Evolutionary conservation across 176 grass and related monocot species (phyloP).

Genomic region (Eremochloa ophiuroides): DNA sequence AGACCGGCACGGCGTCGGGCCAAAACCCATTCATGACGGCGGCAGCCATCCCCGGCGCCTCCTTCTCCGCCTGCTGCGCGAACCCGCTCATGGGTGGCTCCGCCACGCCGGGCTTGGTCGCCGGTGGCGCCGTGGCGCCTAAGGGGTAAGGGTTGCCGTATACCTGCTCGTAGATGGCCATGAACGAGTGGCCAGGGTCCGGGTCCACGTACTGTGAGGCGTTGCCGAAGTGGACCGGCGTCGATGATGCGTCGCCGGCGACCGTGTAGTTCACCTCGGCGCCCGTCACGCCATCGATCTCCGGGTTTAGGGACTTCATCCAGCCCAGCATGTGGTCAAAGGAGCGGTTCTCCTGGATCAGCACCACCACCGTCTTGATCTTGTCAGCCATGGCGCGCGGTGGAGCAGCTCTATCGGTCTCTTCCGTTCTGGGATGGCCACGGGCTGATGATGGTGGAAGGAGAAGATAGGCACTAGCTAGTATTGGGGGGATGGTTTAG

Average conservation of each 20-base stretch:
- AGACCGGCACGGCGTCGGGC: conserved; percentile 59
- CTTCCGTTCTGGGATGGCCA: background rate
- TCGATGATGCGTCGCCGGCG: conserved; percentile 22
- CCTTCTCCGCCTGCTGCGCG: conserved; percentile 53
- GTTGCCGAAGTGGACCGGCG: conserved; percentile 42
- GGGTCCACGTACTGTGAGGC: conserved; percentile 64
- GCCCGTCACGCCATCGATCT: conserved; percentile 65
- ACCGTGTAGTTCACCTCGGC: conserved; percentile 37
- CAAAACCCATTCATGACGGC: conserved; percentile 69
- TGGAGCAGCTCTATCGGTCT: background rate
- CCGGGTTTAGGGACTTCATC: conserved; percentile 64
- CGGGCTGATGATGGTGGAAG: background rate
- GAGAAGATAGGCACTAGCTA: too few species aligned
- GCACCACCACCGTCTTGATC: conserved; percentile 85
- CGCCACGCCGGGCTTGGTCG: conserved; percentile 34
- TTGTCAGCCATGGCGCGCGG: background rate
- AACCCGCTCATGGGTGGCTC: conserved; percentile 72
- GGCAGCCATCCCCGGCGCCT: conserved; percentile 26
- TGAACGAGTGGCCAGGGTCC: conserved; percentile 74
- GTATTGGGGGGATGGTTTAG: background rate
- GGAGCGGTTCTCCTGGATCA: conserved; percentile 80
- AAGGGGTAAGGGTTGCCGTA: too few species aligned
- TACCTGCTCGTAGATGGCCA: conserved; percentile 71
- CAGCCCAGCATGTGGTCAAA: conserved; percentile 91
- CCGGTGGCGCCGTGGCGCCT: too few species aligned